Conservation (phyloP, 2,329 filamentous ascomycete species). For the Cordyceps tenuipes region DNA sequence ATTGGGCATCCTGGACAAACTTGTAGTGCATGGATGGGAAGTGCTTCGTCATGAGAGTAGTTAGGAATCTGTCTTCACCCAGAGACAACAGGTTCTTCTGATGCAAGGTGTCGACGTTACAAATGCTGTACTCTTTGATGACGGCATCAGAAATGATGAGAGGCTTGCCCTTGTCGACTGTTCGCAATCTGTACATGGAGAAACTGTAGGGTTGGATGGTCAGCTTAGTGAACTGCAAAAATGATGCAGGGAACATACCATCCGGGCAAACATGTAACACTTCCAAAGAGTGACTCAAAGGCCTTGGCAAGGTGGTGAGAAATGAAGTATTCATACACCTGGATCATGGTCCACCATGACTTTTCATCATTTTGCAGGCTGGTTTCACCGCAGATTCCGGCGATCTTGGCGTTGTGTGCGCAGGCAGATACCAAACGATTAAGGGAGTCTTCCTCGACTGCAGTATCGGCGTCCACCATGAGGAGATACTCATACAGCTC, state of each 20-base stretch:
- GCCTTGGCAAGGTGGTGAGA: slow-evolving; percentile 95
- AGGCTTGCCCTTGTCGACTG: slow-evolving; percentile 87
- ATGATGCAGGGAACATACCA: slow-evolving; percentile 58
- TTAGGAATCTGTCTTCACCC: slow-evolving; percentile 94
- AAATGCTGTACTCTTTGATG: slow-evolving; percentile 81
- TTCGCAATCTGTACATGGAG: slow-evolving; percentile 95
- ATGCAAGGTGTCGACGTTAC: slow-evolving; percentile 87
- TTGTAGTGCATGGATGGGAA: slow-evolving; percentile 96
- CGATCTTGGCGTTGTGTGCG: slow-evolving; percentile 90
- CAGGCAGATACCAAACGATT: slow-evolving; percentile 90
- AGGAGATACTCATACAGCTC: slow-evolving; percentile 95
- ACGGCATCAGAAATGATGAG: slow-evolving; percentile 86
- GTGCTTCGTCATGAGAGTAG: slow-evolving; percentile 95
- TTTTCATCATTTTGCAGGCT: slow-evolving; percentile 91
- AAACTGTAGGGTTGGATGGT: slow-evolving; percentile 56
- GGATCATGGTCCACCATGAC: slow-evolving; percentile 99
- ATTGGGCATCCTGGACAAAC: slow-evolving; percentile 88
- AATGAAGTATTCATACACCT: slow-evolving; percentile 99
- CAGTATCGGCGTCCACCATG: slow-evolving; percentile 97
- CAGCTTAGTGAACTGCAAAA: background rate
- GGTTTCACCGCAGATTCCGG: slow-evolving; percentile 95
- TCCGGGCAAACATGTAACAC: slow-evolving; percentile 96
- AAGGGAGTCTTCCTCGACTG: slow-evolving; percentile 82
- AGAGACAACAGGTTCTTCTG: slow-evolving; percentile 92
- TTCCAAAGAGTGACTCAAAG: slow-evolving; percentile 95